Conservation (phyloP, 768 basidiomycete genomes). For the Chalciporus chontae region DNA sequence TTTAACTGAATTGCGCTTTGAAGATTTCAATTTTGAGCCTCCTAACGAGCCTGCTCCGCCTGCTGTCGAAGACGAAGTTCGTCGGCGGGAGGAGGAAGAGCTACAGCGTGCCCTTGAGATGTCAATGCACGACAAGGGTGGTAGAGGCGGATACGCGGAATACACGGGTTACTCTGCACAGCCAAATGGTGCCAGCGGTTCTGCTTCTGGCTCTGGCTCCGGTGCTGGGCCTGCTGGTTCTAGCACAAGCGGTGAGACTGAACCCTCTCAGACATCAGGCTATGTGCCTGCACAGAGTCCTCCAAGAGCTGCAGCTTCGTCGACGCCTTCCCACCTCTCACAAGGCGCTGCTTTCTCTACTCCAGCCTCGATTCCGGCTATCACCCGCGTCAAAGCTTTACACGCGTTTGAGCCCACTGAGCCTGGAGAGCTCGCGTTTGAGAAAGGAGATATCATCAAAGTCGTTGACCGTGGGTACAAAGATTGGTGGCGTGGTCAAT, state of each 20-base stretch:
- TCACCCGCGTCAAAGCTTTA: conserved; percentile 84
- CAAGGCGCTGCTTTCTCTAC: conserved; percentile 16
- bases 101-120: conserved; percentile 89
- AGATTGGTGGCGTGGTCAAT: conserved; percentile 96
- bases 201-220: conserved; percentile 14
- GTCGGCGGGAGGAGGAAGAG: conserved; percentile 89
- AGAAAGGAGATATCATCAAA: conserved; percentile 90
- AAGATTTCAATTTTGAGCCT: conserved; percentile 71
- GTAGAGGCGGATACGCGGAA: conserved; percentile 53
- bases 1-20: conserved; percentile 10
- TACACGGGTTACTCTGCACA: conserved; percentile 47
- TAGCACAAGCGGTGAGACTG: conserved; percentile 13
- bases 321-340: conserved; percentile 25
- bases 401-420: conserved; percentile 88
- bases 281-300: conserved; percentile 59
- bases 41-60: conserved; percentile 64
- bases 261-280: conserved; percentile 46
- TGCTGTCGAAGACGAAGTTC: conserved; percentile 71
- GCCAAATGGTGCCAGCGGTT: conserved; percentile 35
- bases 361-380: conserved; percentile 35
- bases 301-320: conserved; percentile 28
- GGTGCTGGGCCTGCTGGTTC: conserved; percentile 19
- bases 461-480: conserved; percentile 92
- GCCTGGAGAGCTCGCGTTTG: conserved; percentile 86
- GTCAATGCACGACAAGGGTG: conserved; percentile 90